Base-by-base conservation (phyloP, 805 yeast genomes). In the Candida taoyuanica region DNA sequence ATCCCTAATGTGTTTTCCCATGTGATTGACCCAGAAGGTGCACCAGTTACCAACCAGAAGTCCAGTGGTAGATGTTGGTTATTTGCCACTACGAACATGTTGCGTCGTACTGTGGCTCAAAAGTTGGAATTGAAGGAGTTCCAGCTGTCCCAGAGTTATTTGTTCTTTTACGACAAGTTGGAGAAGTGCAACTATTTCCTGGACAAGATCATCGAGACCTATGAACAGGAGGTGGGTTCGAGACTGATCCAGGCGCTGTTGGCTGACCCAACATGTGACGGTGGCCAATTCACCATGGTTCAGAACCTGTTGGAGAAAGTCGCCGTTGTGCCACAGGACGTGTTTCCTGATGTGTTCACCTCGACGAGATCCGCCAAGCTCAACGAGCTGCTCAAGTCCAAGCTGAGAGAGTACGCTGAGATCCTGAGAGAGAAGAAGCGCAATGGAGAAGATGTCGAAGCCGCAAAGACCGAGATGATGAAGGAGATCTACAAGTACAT, bases 231-330 rank as follows among this genome's bases (percentile, higher is more conserved):
- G 31, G 72, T 81, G 36, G 88, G 78, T 46, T 78, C 88, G 1
- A 71, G 94, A 47, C 62, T 84, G 40, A 75, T 86, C 34, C 85
- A 80, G 60, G 74, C 72, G 48, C 61, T 86, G 33, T 65, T 85
- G 38, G 50, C 64, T 5, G 80, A 75, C 38, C 94, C 95, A 17
- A 76, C 79, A 31, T 59, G 72, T 42, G 95, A 87, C 55, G 95
- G 96, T 50, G 95, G 96, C 37, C 95, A 86, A 62, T 85, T 83
- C 71, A 80, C 83, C 47, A 82, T 86, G 93, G 75, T 85, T 57
- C 68, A 80, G 34, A 84, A 85, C 60, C 58, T 87, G 40, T 73
- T 85, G 35, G 76, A 78, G 46, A 87, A 86, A 61, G 87, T 86
- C 52, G 95, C 95, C 20, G 56, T 83, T 37, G 84, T 86, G 37